A percentile compares a stretch with the other conserved stretches of the same genome.
These are phyloP conservation scores for Heliamphora exappendiculata DNA, from an alignment of 148 eudicot genomes.

Conservation along the genomic window DNA sequence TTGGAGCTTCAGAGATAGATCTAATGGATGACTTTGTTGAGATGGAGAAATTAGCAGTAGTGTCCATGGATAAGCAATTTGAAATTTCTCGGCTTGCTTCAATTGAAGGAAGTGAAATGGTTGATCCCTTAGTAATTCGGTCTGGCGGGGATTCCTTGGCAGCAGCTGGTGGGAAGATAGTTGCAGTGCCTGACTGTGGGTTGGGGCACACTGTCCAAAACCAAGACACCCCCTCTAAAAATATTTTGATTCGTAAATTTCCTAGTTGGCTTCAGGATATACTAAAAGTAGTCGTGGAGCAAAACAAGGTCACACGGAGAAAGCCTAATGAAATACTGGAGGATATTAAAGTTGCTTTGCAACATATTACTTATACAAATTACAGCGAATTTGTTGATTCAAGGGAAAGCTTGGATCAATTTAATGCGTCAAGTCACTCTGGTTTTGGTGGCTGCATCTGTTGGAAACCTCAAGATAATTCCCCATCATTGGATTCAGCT, in stretches of 20 bases:
- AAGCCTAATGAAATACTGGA: too few species aligned
- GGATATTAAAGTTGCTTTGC: too few species aligned
- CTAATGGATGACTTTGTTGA: constrained; percentile 95
- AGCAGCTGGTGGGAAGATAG: too few species aligned
- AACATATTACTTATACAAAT: too few species aligned
- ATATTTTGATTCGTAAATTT: too few species aligned
- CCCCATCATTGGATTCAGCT: constrained; percentile 4
- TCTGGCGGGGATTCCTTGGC: constrained; percentile 14
- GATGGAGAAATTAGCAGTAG: constrained; percentile 91
- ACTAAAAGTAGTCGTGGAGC: too few species aligned
- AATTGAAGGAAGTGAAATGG: constrained; percentile 12
- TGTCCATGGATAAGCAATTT: constrained; percentile 41
- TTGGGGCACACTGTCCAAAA: too few species aligned
- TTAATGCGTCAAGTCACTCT: neutral
- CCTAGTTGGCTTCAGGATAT: too few species aligned
- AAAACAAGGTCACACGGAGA: too few species aligned
- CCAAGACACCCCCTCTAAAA: too few species aligned
- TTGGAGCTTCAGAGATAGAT: constrained; percentile 57
- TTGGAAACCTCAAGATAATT: neutral
- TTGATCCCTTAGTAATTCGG: constrained; percentile 6
- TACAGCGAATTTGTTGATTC: too few species aligned
- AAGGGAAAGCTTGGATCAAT: neutral
- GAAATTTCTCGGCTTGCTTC: constrained; percentile 24
- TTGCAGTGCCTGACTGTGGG: too few species aligned
- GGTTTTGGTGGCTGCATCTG: neutral